phyloP scores from a whole-genome alignment of 2,329 filamentous ascomycete species.

The Chaetothyriales sp. region DNA sequence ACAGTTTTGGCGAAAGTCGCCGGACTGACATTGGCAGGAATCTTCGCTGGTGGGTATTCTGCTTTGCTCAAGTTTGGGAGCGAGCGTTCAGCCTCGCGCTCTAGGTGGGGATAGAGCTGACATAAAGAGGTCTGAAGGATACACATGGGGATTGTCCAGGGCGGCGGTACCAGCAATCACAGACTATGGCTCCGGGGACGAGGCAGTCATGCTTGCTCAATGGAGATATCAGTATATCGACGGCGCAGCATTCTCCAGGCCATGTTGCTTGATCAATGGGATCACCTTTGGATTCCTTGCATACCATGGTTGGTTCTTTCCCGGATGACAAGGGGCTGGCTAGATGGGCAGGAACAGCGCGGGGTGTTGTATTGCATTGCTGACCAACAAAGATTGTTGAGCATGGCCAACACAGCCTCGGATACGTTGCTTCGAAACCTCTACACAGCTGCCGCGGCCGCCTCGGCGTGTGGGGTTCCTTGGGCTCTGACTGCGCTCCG shows the following conservation, averaged over 20 bases:
- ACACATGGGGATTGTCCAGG: slow-evolving; percentile 12
- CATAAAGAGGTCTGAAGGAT: slow-evolving; percentile 3
- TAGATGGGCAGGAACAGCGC: not conserved
- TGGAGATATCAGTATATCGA: slow-evolving; percentile 10
- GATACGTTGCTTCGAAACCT: slow-evolving; percentile 2
- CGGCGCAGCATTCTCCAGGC: slow-evolving; percentile 10
- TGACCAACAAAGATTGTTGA: not conserved
- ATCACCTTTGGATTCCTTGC: slow-evolving; percentile 10
- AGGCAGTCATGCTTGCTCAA: slow-evolving; percentile 2
- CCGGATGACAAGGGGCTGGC: not conserved
- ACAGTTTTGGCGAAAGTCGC: slow-evolving; percentile 13
- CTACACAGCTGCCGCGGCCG: slow-evolving; percentile 7
- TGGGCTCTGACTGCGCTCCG: slow-evolving; percentile 12
- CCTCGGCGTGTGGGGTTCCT: slow-evolving; percentile 9
- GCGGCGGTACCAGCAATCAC: slow-evolving; percentile 9
- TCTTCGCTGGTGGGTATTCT: slow-evolving; percentile 6
- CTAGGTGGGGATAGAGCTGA: not conserved
- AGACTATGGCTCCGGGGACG: slow-evolving; percentile 3
- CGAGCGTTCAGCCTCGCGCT: not conserved
- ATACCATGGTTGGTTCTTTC: not conserved
- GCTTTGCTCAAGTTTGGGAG: not conserved
- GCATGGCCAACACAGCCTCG: not conserved
- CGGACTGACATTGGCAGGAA: slow-evolving; percentile 6
- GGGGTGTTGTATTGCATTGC: too few species aligned
- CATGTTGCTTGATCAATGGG: slow-evolving; percentile 8